Percentiles rank a stretch among this genome's conserved stretches.
Evolutionary conservation across 108 stramenopile species (phyloP).

Genomic region (Cyclotella choctawhatcheeana): DNA sequence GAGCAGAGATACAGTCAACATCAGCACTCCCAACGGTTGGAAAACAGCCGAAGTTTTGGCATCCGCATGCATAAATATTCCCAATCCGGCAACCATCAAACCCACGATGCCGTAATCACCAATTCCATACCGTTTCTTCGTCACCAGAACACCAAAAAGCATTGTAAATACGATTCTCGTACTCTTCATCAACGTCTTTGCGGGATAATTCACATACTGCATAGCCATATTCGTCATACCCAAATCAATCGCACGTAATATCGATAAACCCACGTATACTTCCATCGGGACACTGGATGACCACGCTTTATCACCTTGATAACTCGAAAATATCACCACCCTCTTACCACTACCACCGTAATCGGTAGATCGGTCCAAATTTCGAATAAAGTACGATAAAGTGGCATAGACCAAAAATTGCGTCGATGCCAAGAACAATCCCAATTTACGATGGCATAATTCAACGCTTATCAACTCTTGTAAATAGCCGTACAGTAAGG

Average conservation of each 20-base stretch:
- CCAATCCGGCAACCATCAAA: constrained; percentile 83
- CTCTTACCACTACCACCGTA: constrained; percentile 43
- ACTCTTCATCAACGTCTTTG: constrained; percentile 89
- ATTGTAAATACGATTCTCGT: constrained; percentile 90
- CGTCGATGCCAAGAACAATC: constrained; percentile 77
- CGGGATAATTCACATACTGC: constrained; percentile 93
- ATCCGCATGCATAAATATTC: constrained; percentile 91
- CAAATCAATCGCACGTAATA: constrained; percentile 85
- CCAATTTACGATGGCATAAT: constrained; percentile 79
- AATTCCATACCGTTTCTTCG: constrained; percentile 64
- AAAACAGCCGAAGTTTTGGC: constrained; percentile 79
- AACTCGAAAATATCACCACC: constrained; percentile 23
- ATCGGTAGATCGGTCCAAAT: constrained; percentile 20
- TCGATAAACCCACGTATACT: constrained; percentile 75
- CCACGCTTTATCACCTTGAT: constrained; percentile 14
- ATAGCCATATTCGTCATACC: constrained; percentile 91
- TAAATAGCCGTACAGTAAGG: constrained; percentile 85
- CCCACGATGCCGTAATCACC: constrained; percentile 79
- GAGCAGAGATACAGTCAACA: constrained; percentile 79
- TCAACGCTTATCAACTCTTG: constrained; percentile 87
- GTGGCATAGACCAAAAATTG: constrained; percentile 87
- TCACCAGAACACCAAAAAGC: constrained; percentile 84
- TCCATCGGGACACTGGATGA: constrained; percentile 58
- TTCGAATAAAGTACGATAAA: constrained; percentile 55
- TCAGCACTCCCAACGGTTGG: constrained; percentile 78